phyloP scores from a whole-genome alignment of 805 yeast genomes.

The Isabelozyma pseudorhagii region DNA sequence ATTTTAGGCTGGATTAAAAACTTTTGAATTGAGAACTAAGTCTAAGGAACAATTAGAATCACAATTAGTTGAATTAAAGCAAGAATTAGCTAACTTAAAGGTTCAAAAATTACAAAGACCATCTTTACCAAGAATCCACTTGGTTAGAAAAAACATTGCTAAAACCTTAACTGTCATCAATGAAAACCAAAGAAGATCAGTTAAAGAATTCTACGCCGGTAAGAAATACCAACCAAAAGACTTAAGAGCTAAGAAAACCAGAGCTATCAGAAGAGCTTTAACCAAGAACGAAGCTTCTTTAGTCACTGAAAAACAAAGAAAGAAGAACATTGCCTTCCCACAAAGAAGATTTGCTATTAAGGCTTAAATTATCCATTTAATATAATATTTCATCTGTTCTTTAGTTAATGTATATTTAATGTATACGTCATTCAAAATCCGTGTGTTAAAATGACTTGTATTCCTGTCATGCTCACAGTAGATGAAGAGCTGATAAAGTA shows the following conservation, averaged over 20 bases:
- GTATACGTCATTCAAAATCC: not conserved
- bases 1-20: slow-evolving; percentile 78
- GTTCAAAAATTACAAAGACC: slow-evolving; percentile 93
- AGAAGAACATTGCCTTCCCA: slow-evolving; percentile 95
- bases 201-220: slow-evolving; percentile 91
- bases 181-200: slow-evolving; percentile 93
- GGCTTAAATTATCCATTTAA: slow-evolving; percentile 58
- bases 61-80: slow-evolving; percentile 93
- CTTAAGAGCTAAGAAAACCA: slow-evolving; percentile 99
- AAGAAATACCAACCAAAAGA: slow-evolving; percentile 97
- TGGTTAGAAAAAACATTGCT: slow-evolving; percentile 98
- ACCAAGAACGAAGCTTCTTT: slow-evolving; percentile 80
- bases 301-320: slow-evolving; percentile 85
- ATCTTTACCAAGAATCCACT: slow-evolving; percentile 92
- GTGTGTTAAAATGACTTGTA: not conserved
- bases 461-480: not conserved
- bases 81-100: slow-evolving; percentile 92
- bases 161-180: slow-evolving; percentile 95
- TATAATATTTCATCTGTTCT: not conserved
- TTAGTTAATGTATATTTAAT: not conserved
- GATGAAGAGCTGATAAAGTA: not conserved
- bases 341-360: slow-evolving; percentile 97
- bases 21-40: slow-evolving; percentile 95
- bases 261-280: slow-evolving; percentile 98
- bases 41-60: slow-evolving; percentile 94